Evolutionary conservation across 1,284 basidiomycete genomes (phyloP).

Genomic region (Schizophyllum amplum): DNA sequence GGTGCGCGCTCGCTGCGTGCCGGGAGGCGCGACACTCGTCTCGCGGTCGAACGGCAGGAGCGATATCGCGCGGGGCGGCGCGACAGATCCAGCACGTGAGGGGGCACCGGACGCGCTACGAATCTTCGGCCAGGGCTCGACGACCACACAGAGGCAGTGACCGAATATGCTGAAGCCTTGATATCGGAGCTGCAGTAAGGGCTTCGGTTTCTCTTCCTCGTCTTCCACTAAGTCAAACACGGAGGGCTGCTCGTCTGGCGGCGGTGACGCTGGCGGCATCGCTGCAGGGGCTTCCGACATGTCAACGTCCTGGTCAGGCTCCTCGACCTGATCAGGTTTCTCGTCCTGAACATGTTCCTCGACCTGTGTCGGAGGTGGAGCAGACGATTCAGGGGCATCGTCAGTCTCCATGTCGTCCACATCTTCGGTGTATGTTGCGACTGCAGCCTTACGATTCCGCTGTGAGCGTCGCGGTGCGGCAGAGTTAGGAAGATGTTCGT

Average conservation of each 20-base stretch:
- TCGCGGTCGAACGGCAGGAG: slow-evolving; percentile 17
- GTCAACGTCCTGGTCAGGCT: not conserved
- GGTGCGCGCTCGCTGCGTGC: slow-evolving; percentile 31
- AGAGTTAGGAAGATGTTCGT: slow-evolving; percentile 15
- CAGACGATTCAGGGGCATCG: not conserved
- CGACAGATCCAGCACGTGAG: slow-evolving; percentile 17
- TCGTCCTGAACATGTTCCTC: not conserved
- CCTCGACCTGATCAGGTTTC: slow-evolving; percentile 4
- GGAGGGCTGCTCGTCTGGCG: not conserved
- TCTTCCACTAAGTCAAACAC: slow-evolving; percentile 34
- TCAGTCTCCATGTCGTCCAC: slow-evolving; percentile 13
- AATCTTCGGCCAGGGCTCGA: slow-evolving; percentile 66
- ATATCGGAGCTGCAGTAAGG: slow-evolving; percentile 53
- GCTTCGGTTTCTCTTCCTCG: slow-evolving; percentile 66
- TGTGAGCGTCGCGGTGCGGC: slow-evolving; percentile 17
- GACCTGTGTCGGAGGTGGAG: no score
- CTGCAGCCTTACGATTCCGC: slow-evolving; percentile 18
- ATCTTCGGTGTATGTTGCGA: slow-evolving; percentile 15
- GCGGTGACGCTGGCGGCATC: not conserved
- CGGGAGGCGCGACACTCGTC: slow-evolving; percentile 1
- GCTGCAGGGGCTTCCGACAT: not conserved
- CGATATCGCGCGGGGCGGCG: slow-evolving; percentile 23
- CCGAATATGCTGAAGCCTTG: slow-evolving; percentile 60
- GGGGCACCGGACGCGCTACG: slow-evolving; percentile 29
- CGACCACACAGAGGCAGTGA: slow-evolving; percentile 66